Evolutionary conservation across 208 protist species (phyloP), one percentile per base, ranked within the genome.

Genomic region (Acanthamoeba sp.): DNA sequence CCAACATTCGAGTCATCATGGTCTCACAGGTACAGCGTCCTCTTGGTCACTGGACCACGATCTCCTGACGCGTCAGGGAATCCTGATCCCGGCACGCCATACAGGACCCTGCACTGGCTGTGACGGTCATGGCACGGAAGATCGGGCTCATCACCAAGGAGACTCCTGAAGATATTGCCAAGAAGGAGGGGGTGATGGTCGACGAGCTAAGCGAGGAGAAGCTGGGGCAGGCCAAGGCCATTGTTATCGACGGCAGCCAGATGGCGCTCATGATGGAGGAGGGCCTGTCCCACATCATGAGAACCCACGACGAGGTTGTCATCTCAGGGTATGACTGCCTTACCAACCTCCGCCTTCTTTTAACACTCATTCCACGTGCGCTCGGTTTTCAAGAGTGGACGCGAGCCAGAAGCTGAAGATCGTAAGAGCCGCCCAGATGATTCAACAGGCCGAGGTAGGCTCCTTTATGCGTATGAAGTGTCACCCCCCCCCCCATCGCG

Each of bases 331-430:
- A 87, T n/a, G 12, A 20, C 50, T 12, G 29, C n/a, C 2, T 32
- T 36, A 4, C 48, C 48, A 6, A 1, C 0, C 45, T 50, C 45
- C 57, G 1, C 57, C n/a, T 64, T 29, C 57, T 64, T 10, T 64
- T 64, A 2, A 27, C 36, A 1, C 32, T 48, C 69, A 12, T 22
- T 6, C 64, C 64, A 38, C 24, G 20, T 73, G 12, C 16, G 24
- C 20, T 22, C 16, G 20, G 29, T 27, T 50, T 50, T 16, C 45
- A 18, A 73, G 87, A 24, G 73, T 52, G 7, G 87, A 92, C 62
- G 55, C 87, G 40, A 92, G 55, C 48, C 87, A 92, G 42, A 92
- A 92, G 87, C n/a, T 92, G 18, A 92, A 92, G 57, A 71, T 92
- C 34, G 87, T 92, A 6, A 32, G 34, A 73, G 87, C 87, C 10